phyloP scores from a whole-genome alignment of 1,284 basidiomycete species.

The Ustilago curta region DNA sequence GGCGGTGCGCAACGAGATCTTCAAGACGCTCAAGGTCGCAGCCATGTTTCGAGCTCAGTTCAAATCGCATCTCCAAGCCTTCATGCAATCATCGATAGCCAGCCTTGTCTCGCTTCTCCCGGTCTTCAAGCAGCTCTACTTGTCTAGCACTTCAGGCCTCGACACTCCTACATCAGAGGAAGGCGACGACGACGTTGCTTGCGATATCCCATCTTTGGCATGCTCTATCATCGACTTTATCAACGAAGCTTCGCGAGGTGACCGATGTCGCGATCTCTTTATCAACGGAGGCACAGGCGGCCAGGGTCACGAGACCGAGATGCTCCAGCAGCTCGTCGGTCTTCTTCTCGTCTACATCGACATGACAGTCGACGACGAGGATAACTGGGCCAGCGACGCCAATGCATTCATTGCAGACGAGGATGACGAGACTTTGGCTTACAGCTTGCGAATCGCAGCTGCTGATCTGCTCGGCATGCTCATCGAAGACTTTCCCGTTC shows the following conservation, averaged over 20 bases:
- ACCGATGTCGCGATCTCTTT: slow-evolving; percentile 77
- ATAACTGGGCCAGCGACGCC: slow-evolving; percentile 87
- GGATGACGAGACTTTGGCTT: slow-evolving; percentile 86
- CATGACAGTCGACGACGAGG: slow-evolving; percentile 93
- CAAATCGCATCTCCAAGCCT: slow-evolving; percentile 37
- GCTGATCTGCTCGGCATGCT: slow-evolving; percentile 86
- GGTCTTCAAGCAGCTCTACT: slow-evolving; percentile 43
- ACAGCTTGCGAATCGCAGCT: slow-evolving; percentile 83
- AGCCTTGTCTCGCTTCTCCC: slow-evolving; percentile 49
- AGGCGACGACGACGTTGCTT: slow-evolving; percentile 76
- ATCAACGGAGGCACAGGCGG: slow-evolving; percentile 64
- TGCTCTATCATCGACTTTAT: slow-evolving; percentile 85
- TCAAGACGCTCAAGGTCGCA: slow-evolving; percentile 62
- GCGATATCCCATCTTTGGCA: slow-evolving; percentile 77
- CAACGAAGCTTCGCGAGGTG: slow-evolving; percentile 75
- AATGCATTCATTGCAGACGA: slow-evolving; percentile 94
- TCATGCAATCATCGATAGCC: slow-evolving; percentile 40
- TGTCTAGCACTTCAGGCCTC: slow-evolving; percentile 71
- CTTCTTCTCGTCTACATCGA: slow-evolving; percentile 81
- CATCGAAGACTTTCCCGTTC: slow-evolving; percentile 77
- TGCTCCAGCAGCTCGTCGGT: slow-evolving; percentile 74
- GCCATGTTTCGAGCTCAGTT: slow-evolving; percentile 59
- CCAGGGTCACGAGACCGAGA: slow-evolving; percentile 70
- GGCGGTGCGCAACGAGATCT: slow-evolving; percentile 56
- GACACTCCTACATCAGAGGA: slow-evolving; percentile 77